Evolutionary conservation across 2,329 filamentous ascomycete species (phyloP), one percentile per base, ranked within the genome.

Genomic region (Dryadomyces quercus-mongolicae): DNA sequence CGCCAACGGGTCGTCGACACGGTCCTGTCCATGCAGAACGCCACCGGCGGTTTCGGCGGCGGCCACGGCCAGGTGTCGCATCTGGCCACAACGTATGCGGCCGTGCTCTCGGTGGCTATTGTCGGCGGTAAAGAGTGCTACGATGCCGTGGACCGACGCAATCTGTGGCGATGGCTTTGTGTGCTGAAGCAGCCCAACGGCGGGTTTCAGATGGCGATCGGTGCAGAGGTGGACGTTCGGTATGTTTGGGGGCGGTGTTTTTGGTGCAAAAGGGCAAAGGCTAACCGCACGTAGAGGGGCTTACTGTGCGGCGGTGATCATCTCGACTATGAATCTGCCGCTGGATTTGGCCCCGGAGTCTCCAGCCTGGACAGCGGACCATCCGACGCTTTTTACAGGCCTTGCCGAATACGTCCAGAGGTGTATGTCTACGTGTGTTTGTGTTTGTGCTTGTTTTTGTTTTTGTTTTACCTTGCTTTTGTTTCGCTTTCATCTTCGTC

Each of bases 221-320:
- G 86, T 56, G 93, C 91, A 56, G 93, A 98, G 71, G 86, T 93
- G 69, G 93, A 98, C 68, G 86, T 96, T 57, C 83, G 89, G 86
- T 87, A 76, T 68, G 76, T 68, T 9, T 36, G 18, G 47, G n/a
- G n/a, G n/a, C n/a, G n/a, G n/a, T n/a, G n/a, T n/a, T n/a, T n/a
- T n/a, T n/a, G n/a, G n/a, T n/a, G n/a, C n/a, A n/a, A 31, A 8
- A 4, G 25, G 25, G 8, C 25, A 31, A 8, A 31, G 15, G 34
- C 22, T 46, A n/a, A 36, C 21, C 52, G 54, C 36, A 6, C 8
- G 21, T 61, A 88, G 89, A 65, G 93, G 92, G 58, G 91, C 90
- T 53, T 98, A 95, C 71, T 96, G 91, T 71, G 88, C 90, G 50
- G 79, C 92, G 64, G 85, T 92, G 55, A 78, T 95, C 54, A 82